A percentile compares a stretch with the other conserved stretches of the same genome.
Conservation (phyloP, 1,284 basidiomycete species). For the Ceratobasidium sp. region DNA sequence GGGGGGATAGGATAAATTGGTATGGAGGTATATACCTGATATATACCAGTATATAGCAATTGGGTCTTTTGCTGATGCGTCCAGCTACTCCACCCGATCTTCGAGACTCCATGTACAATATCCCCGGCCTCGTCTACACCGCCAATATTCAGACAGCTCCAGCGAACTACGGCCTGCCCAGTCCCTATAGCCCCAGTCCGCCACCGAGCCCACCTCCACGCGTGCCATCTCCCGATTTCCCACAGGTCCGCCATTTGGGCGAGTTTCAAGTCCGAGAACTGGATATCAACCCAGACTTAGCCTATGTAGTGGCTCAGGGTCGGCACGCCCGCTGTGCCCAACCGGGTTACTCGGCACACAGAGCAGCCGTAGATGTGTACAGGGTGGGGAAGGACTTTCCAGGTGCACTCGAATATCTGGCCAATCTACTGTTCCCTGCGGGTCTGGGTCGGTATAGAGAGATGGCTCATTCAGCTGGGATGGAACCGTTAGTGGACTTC, state of each 20-base stretch:
- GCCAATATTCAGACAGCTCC: neutral
- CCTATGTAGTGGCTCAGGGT: neutral
- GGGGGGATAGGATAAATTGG: too few species aligned
- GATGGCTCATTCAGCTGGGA: neutral
- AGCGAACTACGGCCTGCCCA: neutral
- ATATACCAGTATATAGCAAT: too few species aligned
- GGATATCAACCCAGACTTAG: neutral
- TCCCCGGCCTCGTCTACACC: neutral
- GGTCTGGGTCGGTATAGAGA: neutral
- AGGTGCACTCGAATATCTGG: neutral
- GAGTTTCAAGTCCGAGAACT: neutral
- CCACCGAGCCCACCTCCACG: too few species aligned
- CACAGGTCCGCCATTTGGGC: neutral
- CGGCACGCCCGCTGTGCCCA: neutral
- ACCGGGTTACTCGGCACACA: neutral
- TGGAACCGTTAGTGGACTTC: conserved; percentile 1
- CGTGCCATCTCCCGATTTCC: neutral
- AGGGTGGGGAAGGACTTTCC: neutral
- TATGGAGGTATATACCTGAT: too few species aligned
- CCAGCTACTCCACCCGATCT: neutral
- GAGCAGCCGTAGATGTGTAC: neutral
- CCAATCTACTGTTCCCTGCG: neutral
- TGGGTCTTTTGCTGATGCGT: too few species aligned
- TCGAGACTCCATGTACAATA: neutral
- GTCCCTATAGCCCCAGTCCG: too few species aligned